Percentiles rank a stretch among this genome's conserved stretches.
These are phyloP conservation scores for Neurospora tetrasperma DNA, from an alignment of 495 filamentous ascomycete genomes.

Conservation along the genomic window DNA sequence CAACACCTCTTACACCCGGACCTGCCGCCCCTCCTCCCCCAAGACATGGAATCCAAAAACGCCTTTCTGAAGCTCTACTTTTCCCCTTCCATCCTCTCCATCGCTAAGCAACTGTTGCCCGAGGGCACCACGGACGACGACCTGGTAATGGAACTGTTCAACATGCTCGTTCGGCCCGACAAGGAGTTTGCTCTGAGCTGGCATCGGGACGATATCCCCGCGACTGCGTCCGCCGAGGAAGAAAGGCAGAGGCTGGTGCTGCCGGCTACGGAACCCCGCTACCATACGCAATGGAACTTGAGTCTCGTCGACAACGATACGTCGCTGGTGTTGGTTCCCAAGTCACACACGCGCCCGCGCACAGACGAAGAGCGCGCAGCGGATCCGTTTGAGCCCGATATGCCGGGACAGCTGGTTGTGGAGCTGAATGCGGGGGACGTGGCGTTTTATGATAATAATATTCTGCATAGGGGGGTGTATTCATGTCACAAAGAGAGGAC, in stretches of 20 bases:
- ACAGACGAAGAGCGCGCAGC: conserved; percentile 55
- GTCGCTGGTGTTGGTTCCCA: conserved; percentile 60
- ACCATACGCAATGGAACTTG: conserved; percentile 72
- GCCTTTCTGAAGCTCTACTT: conserved; percentile 60
- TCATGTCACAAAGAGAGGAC: conserved; percentile 47
- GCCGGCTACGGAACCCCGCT: conserved; percentile 24
- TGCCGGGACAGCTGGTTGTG: conserved; percentile 56
- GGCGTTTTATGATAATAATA: conserved; percentile 84
- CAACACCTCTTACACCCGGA: conserved; percentile 71
- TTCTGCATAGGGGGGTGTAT: conserved; percentile 74
- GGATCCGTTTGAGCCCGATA: conserved; percentile 40
- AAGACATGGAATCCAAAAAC: conserved; percentile 21
- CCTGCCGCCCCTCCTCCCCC: conserved; percentile 23
- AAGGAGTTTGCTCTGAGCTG: conserved; percentile 57
- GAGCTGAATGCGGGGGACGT: conserved; percentile 58
- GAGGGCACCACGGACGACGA: conserved; percentile 12
- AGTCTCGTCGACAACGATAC: conserved; percentile 53
- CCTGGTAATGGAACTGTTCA: conserved; percentile 73
- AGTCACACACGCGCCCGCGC: conserved; percentile 53
- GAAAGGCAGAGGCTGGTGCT: conserved; percentile 34
- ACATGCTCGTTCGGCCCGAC: conserved; percentile 59
- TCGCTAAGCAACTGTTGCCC: conserved; percentile 45
- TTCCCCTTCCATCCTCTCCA: conserved; percentile 42
- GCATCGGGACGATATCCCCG: conserved; percentile 70
- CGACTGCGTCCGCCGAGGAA: conserved; percentile 43